Conservation (phyloP, 139 green algal species). For the Nannochloris sp. region DNA sequence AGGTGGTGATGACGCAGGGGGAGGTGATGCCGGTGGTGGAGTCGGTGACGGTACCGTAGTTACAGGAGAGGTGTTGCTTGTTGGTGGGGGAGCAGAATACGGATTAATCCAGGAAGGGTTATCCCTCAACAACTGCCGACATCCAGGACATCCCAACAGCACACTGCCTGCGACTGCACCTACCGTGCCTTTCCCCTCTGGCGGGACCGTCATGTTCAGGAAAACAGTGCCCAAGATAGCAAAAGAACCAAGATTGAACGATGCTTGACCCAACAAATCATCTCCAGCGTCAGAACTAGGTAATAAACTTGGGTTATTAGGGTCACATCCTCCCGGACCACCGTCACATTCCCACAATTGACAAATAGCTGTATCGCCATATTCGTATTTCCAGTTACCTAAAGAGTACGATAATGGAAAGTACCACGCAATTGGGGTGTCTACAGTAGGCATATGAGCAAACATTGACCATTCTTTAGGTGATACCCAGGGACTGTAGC, state of each 20-base stretch:
- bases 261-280: conserved; percentile 14
- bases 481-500: background rate
- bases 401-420: conserved; percentile 7
- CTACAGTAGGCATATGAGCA: conserved; percentile 1
- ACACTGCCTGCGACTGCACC: background rate
- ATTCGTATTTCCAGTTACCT: conserved; percentile 8
- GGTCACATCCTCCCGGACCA: conserved; percentile 12
- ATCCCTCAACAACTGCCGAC: background rate
- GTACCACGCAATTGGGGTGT: conserved; percentile 4
- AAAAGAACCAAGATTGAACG: background rate
- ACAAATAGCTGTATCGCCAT: conserved; percentile 10
- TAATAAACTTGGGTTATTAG: background rate
- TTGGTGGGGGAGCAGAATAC: no score
- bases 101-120: background rate
- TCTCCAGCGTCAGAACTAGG: conserved; percentile 13
- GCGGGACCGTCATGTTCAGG: conserved; percentile 5
- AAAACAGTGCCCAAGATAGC: background rate
- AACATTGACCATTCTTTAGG: conserved; percentile 1
- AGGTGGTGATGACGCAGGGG: background rate
- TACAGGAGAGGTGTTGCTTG: no score
- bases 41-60: background rate
- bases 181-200: background rate
- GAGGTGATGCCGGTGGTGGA: background rate
- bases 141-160: background rate
- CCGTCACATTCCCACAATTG: conserved; percentile 29